Evolutionary conservation across 176 grass and related monocot genomes (phyloP), one percentile per base, ranked within the genome.

Genomic region (Rhynchospora pubera): DNA sequence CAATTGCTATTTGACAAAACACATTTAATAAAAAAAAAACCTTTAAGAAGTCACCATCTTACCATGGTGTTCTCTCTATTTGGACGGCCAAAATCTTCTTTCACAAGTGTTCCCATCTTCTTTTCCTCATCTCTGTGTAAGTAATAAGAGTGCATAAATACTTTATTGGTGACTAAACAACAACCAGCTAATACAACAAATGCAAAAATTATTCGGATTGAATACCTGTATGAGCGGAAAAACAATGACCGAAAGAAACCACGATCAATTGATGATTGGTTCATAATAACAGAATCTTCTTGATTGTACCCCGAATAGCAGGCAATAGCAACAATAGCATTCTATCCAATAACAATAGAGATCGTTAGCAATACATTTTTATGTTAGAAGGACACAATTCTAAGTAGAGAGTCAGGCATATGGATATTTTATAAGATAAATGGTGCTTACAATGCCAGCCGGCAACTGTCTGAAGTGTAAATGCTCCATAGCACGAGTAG

Each of bases 211-310:
- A 75, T 77, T 69, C n/a, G n/a, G n/a, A n/a, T n/a, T 26, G 62
- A 24, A 26, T 80, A 93, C 96, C 96, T 94, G 81, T 99, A 99
- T 45, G 96, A 95, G 78, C 96, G 92, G 82, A 99, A 95, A 93
- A 93, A 99, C 26, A 99, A 84, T 18, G 96, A 99, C 24, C 96
- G 80, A 80, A 99, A 99, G 84, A 99, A 95, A 6, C 96, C 96
- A 90, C 96, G 96, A 88, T 99, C 96, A 74, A 95, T 90, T 30
- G 96, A 99, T 76, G 96, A 99, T 78, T 99, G 96, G 81, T 99
- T 99, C 96, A 99, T 99, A 57, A 99, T 99, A 74, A 99, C 96
- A 65, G 96, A 99, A 87, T 99, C 96, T 93, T 99, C 96, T 91
- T 99, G 96, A 87, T 99, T 99, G 85, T 99, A 99, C 56, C 96